Conservation (phyloP, 108 stramenopile genomes). For the Fragilaria radians region DNA sequence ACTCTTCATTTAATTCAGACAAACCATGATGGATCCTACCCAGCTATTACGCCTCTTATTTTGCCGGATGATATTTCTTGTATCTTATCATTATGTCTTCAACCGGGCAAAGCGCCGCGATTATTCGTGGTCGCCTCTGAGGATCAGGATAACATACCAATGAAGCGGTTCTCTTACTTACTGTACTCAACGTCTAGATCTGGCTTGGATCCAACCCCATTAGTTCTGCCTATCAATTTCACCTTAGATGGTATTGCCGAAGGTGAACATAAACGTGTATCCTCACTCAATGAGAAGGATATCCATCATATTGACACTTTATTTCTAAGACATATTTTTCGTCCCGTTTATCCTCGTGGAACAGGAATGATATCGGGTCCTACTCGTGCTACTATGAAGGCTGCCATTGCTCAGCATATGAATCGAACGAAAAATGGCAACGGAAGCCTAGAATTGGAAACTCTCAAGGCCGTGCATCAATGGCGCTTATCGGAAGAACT, state of each 20-base stretch:
- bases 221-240: neutral
- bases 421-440: slow-evolving; percentile 2
- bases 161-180: slow-evolving; percentile 24
- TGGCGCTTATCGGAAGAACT: slow-evolving; percentile 27
- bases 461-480: slow-evolving; percentile 31
- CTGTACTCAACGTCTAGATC: neutral
- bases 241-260: slow-evolving; percentile 25
- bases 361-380: slow-evolving; percentile 15
- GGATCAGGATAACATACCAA: slow-evolving; percentile 4
- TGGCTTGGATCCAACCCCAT: neutral
- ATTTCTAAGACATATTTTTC: slow-evolving; percentile 34
- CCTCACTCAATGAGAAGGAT: slow-evolving; percentile 10
- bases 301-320: slow-evolving; percentile 28
- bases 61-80: neutral
- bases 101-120: neutral
- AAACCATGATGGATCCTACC: neutral
- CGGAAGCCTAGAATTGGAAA: slow-evolving; percentile 35
- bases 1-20: neutral
- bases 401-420: neutral
- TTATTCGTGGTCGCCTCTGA: neutral
- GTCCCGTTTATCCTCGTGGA: slow-evolving; percentile 35
- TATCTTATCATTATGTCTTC: neutral
- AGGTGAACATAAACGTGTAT: slow-evolving; percentile 10
- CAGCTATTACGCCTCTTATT: neutral
- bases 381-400: neutral